Evolutionary conservation across 2,329 filamentous ascomycete genomes (phyloP).

Genomic region (Xylariaceae sp.): DNA sequence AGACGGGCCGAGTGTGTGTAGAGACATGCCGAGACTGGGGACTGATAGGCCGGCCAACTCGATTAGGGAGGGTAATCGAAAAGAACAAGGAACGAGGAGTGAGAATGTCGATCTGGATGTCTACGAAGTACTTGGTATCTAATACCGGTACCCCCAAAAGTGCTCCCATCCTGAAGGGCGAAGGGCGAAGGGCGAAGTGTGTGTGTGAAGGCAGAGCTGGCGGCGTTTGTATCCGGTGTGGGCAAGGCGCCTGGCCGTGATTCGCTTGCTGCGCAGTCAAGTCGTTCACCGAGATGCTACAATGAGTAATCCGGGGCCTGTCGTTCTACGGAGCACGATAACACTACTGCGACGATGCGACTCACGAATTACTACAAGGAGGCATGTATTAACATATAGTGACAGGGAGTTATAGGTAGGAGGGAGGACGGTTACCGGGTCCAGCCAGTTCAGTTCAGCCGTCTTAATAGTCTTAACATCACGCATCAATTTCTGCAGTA

Average conservation of each 20-base stretch:
- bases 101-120: conserved; percentile 1
- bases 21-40: conserved; percentile 15
- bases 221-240: background rate
- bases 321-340: background rate
- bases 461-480: no score
- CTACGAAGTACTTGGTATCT: background rate
- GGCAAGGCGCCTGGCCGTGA: conserved; percentile 8
- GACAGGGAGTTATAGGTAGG: no score
- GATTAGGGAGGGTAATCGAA: conserved; percentile 15
- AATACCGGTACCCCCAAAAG: background rate
- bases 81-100: conserved; percentile 2
- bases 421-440: no score
- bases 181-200: background rate
- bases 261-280: conserved; percentile 4
- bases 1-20: conserved; percentile 21
- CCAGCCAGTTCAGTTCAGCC: background rate
- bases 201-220: background rate
- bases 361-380: no score
- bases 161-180: conserved; percentile 1
- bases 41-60: conserved; percentile 11
- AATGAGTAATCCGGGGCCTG: conserved; percentile 17
- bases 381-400: no score
- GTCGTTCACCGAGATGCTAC: conserved; percentile 18
- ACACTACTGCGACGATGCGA: no score
- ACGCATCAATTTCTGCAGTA: background rate